Evolutionary conservation across 768 basidiomycete genomes (phyloP).

Genomic region (Amanita muscaria): DNA sequence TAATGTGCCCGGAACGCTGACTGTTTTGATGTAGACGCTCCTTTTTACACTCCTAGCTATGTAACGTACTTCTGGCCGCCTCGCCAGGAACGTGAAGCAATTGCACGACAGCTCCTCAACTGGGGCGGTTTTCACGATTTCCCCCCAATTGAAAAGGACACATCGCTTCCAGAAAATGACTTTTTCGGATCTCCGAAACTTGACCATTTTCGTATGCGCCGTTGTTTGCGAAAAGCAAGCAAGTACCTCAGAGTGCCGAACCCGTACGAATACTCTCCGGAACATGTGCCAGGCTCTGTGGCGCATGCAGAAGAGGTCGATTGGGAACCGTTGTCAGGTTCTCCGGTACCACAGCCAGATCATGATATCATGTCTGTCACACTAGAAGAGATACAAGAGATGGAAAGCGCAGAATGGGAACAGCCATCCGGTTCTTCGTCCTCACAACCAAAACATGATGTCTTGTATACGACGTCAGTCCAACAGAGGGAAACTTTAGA

Average conservation of each 20-base stretch:
- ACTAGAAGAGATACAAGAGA: not conserved
- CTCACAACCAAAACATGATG: too few species aligned
- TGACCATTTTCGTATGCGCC: constrained; percentile 23
- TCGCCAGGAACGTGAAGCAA: constrained; percentile 3
- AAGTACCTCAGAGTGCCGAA: constrained; percentile 14
- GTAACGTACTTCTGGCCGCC: not conserved
- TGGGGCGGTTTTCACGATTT: constrained; percentile 32
- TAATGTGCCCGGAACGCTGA: not conserved
- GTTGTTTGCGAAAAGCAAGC: constrained; percentile 19
- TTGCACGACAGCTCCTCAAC: constrained; percentile 11
- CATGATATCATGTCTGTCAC: constrained; percentile 3
- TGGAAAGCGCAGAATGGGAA: not conserved
- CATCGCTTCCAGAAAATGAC: constrained; percentile 15
- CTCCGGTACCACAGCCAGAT: constrained; percentile 4
- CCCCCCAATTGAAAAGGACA: constrained; percentile 19
- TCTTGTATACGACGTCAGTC: not conserved
- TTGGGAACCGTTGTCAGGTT: constrained; percentile 16
- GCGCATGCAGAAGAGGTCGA: not conserved
- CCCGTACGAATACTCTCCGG: constrained; percentile 18
- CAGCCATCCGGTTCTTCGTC: too few species aligned
- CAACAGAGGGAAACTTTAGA: not conserved
- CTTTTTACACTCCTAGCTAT: constrained; percentile 3
- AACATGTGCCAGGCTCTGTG: constrained; percentile 6
- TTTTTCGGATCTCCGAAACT: constrained; percentile 16
- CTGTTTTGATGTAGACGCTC: not conserved